These are phyloP conservation scores for Periglandula ipomoeae DNA, from an alignment of 2,329 filamentous ascomycete species.

Conservation along the genomic window DNA sequence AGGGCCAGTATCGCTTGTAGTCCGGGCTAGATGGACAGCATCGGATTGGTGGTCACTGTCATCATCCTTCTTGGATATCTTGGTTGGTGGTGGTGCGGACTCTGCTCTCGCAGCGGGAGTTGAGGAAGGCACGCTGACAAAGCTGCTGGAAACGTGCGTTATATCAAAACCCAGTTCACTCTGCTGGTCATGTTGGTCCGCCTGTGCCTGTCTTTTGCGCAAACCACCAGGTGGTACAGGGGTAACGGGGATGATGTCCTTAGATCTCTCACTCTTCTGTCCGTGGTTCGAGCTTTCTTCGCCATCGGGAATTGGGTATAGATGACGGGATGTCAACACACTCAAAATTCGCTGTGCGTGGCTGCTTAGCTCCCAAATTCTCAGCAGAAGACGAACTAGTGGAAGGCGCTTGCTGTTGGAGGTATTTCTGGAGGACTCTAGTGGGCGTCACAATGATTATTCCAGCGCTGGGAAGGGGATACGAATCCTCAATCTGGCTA, in stretches of 20 bases:
- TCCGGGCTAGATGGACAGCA: conserved; percentile 15
- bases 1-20: conserved; percentile 21
- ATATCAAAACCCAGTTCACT: conserved; percentile 13
- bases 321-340: conserved; percentile 17
- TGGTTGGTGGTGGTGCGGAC: conserved; percentile 22
- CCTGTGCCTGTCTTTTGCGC: neutral
- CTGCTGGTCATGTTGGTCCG: conserved; percentile 1
- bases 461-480: conserved; percentile 27
- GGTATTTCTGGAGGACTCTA: conserved; percentile 38
- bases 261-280: neutral
- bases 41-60: conserved; percentile 6
- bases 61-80: conserved; percentile 15
- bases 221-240: conserved; percentile 6
- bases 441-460: conserved; percentile 34
- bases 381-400: neutral
- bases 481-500: conserved; percentile 47
- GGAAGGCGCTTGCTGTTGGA: conserved; percentile 25
- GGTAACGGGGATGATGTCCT: conserved; percentile 18
- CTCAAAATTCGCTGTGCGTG: neutral
- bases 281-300: neutral
- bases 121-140: conserved; percentile 12
- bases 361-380: conserved; percentile 11
- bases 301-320: conserved; percentile 9
- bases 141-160: conserved; percentile 26
- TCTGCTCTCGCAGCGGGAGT: conserved; percentile 14